Evolutionary conservation across 1,284 basidiomycete species (phyloP).

Genomic region (Fistulinella cinereoalba): DNA sequence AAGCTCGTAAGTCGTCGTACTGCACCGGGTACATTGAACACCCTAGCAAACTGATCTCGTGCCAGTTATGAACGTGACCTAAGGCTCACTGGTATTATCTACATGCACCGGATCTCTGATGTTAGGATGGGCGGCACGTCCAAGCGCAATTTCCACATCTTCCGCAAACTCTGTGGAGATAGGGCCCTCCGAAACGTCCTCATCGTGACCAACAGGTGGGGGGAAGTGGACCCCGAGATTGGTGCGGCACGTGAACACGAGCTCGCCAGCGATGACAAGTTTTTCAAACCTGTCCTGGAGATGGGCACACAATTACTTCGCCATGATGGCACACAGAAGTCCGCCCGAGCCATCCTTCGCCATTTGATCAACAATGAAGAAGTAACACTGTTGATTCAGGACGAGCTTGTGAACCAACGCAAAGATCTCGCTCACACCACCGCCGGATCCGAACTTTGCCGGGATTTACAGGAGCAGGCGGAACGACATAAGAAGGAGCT

Average conservation of each 20-base stretch:
- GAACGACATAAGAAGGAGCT: constrained; percentile 38
- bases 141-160: constrained; percentile 49
- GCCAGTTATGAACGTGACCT: constrained; percentile 40
- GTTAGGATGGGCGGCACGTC: constrained; percentile 49
- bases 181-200: constrained; percentile 46
- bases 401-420: constrained; percentile 40
- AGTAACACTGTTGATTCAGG: constrained; percentile 39
- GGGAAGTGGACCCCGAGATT: constrained; percentile 35
- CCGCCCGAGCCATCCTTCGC: constrained; percentile 31
- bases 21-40: too few species aligned
- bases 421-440: constrained; percentile 39
- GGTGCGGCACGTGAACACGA: constrained; percentile 38
- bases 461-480: constrained; percentile 36
- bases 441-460: constrained; percentile 40
- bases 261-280: constrained; percentile 38
- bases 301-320: constrained; percentile 41
- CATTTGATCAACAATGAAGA: constrained; percentile 34
- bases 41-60: neutral
- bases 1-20: constrained; percentile 34
- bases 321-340: constrained; percentile 32
- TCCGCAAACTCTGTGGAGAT: constrained; percentile 52
- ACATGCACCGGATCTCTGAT: constrained; percentile 55
- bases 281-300: constrained; percentile 40
- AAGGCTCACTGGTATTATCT: constrained; percentile 50
- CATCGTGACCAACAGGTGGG: constrained; percentile 54